Percentiles rank a stretch among this genome's conserved stretches.
Evolutionary conservation across 495 filamentous ascomycete species (phyloP).

Genomic region (Penicillium tannophilum): DNA sequence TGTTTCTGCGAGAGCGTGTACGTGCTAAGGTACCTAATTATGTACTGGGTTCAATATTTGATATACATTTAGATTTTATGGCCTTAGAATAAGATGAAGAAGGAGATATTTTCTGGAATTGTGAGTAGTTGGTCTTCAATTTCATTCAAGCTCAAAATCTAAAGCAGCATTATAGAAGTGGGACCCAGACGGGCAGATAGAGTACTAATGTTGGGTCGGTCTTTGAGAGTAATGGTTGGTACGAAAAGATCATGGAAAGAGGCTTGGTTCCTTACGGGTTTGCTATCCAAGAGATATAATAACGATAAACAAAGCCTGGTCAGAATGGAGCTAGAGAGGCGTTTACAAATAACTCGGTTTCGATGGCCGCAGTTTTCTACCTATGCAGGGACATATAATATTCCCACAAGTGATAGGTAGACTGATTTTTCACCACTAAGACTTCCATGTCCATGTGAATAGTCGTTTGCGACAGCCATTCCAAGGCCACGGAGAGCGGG

Average conservation of each 20-base stretch:
- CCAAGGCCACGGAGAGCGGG: constrained; percentile 95
- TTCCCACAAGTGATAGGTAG: constrained; percentile 87
- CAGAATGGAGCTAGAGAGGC: constrained; percentile 69
- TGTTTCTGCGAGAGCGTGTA: background rate
- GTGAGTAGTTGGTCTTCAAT: too few species aligned
- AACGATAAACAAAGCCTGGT: constrained; percentile 78
- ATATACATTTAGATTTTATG: too few species aligned
- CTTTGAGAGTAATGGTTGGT: too few species aligned
- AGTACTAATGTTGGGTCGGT: too few species aligned
- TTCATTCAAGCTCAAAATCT: too few species aligned
- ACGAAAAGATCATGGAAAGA: constrained; percentile 41
- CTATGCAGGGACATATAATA: constrained; percentile 71
- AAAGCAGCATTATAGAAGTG: too few species aligned
- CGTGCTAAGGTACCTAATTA: too few species aligned
- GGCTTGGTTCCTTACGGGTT: constrained; percentile 95
- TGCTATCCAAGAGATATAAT: constrained; percentile 81
- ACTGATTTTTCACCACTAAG: constrained; percentile 77
- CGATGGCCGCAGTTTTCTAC: constrained; percentile 82
- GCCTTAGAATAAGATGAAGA: background rate
- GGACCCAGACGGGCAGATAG: background rate
- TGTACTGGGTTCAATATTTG: background rate
- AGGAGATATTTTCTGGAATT: too few species aligned
- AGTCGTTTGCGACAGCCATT: constrained; percentile 89
- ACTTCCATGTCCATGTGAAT: constrained; percentile 74
- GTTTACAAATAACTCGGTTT: constrained; percentile 77